These are phyloP conservation scores for Arabidopsis lyrata DNA, from an alignment of 441 rosid genomes.

Conservation along the genomic window DNA sequence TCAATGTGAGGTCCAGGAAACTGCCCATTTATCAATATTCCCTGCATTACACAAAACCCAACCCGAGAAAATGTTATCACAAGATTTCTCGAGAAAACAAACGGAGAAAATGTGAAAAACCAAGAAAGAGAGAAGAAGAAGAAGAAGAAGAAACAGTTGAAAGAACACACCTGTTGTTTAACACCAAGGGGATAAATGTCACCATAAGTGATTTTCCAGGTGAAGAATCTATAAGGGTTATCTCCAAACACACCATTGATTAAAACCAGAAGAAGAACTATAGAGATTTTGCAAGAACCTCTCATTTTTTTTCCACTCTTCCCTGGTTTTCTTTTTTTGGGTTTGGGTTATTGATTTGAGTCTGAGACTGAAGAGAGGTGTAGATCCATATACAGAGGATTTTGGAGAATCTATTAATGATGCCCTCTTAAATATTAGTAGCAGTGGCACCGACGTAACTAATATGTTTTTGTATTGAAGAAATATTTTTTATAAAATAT, in stretches of 20 bases:
- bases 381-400: slow-evolving; percentile 43
- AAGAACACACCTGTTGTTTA: slow-evolving; percentile 64
- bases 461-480: neutral
- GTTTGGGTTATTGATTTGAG: slow-evolving; percentile 16
- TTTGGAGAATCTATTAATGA: slow-evolving; percentile 34
- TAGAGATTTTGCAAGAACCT: slow-evolving; percentile 46
- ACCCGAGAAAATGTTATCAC: slow-evolving; percentile 26
- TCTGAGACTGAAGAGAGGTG: slow-evolving; percentile 33
- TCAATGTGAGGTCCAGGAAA: slow-evolving; percentile 80
- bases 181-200: slow-evolving; percentile 86
- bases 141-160: too few species aligned
- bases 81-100: neutral
- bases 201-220: slow-evolving; percentile 89
- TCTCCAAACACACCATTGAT: slow-evolving; percentile 64
- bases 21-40: slow-evolving; percentile 72
- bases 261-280: slow-evolving; percentile 52
- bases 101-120: neutral
- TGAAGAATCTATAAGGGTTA: slow-evolving; percentile 77
- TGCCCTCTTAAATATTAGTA: slow-evolving; percentile 37
- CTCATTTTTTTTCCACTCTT: slow-evolving; percentile 46
- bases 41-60: too few species aligned
- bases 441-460: slow-evolving; percentile 47
- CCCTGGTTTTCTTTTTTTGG: neutral
- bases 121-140: neutral
- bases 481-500: neutral